phyloP scores from a whole-genome alignment of 2,329 filamentous ascomycete species.

The Colletotrichum falcatum region DNA sequence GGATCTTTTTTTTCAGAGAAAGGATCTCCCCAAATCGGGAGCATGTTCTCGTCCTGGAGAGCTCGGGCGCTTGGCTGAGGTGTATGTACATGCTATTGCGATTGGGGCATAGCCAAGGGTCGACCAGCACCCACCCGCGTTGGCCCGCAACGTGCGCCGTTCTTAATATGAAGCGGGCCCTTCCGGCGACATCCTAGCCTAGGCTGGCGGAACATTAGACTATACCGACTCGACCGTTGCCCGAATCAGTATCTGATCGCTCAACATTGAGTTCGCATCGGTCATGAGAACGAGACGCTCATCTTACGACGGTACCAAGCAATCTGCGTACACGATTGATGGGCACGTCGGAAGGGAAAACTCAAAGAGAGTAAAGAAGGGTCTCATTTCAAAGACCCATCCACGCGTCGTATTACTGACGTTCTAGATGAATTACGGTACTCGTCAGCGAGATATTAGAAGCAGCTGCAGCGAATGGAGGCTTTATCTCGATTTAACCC shows the following conservation, averaged over 20 bases:
- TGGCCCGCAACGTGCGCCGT: constrained; percentile 40
- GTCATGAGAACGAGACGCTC: constrained; percentile 12
- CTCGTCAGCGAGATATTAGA: not conserved
- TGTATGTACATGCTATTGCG: constrained; percentile 15
- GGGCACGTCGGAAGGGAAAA: not conserved
- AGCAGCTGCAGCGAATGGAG: not conserved
- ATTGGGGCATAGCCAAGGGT: constrained; percentile 35
- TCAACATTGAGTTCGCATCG: constrained; percentile 34
- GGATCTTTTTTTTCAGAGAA: constrained; percentile 6
- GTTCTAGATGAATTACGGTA: not conserved
- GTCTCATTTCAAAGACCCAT: constrained; percentile 7
- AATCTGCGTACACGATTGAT: constrained; percentile 24
- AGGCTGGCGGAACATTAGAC: constrained; percentile 19
- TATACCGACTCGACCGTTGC: constrained; percentile 17
- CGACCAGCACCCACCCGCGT: constrained; percentile 35
- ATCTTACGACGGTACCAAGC: not conserved
- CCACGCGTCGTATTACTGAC: not conserved
- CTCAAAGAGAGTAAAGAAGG: not conserved
- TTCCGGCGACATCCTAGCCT: constrained; percentile 29
- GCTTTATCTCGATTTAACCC: not conserved
- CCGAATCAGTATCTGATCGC: constrained; percentile 34
- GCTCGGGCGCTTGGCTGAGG: not conserved
- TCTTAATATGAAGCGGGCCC: constrained; percentile 40
- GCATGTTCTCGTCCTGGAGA: constrained; percentile 14
- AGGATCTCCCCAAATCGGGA: constrained; percentile 15